Base-by-base conservation (phyloP, 148 eudicot species). In the Cornus suecica region DNA sequence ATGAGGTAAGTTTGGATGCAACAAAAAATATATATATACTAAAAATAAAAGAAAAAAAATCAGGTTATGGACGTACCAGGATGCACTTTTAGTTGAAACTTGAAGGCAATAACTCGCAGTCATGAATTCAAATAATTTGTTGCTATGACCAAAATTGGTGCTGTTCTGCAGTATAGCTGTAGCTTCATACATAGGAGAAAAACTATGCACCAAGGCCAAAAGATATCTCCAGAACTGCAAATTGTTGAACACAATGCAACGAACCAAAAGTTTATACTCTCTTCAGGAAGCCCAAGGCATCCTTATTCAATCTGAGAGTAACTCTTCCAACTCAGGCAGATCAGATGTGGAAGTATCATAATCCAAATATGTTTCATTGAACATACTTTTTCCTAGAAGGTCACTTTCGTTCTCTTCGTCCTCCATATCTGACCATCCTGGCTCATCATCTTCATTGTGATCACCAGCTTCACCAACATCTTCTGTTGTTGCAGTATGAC, bases 241-340 rank as follows among this genome's bases (percentile, higher is more conserved):
- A 68, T 72, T 5, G 71, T 66, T 14, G 72, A 66, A 42, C 14
- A 45, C 25, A 14, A 41, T 10, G 65, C 30, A 73, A 14, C 27
- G 61, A 52, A 32, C 23, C 23, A 60, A 56, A 31, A 31, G 24
- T 37, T 41, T 41, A 8, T 5, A 15, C 22, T 23, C 25, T 0
- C 54, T 60, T 45, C 42, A 65, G 0, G 28, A 64, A 56, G 58
- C 66, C 61, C 14, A 69, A 69, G 74, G 10, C 61, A 31, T 22
- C 54, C 48, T 67, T 56, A 56, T 48, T 78, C 83, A 95, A 70
- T 95, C 99, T 2, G 99, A 95, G 23, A 92, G 82, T 79, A 95
- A 83, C 72, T 91, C 97, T 72, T 91, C 97, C 86, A 95, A 80
- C 86, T 95, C 99, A 70, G 97, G 91, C 79, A 88, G 92, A 32